Conservation (phyloP, 176 grass and related monocot genomes). For the Avena sativa region DNA sequence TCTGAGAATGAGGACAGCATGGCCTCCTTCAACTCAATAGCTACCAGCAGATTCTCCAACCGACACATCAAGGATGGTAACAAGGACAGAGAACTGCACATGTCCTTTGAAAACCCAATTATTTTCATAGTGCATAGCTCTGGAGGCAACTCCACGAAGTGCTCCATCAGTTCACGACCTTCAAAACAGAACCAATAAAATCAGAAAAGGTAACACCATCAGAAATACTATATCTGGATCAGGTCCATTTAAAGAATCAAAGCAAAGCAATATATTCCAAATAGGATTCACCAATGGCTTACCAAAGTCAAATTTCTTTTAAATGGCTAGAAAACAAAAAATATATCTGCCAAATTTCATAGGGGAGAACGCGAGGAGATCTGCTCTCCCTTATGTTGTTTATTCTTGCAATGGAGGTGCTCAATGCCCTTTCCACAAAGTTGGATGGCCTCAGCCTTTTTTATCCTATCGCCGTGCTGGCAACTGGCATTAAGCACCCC, state of each 20-base stretch:
- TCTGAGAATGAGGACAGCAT: conserved; percentile 79
- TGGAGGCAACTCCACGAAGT: conserved; percentile 90
- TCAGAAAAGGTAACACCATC: conserved; percentile 2
- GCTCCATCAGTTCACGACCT: conserved; percentile 60
- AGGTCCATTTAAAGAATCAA: conserved; percentile 27
- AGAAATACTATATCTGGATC: conserved; percentile 30
- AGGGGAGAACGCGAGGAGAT: background rate
- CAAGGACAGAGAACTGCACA: conserved; percentile 91
- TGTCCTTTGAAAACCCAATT: conserved; percentile 93
- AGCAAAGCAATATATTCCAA: conserved; percentile 9
- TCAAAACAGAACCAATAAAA: conserved; percentile 45
- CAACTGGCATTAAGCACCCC: background rate
- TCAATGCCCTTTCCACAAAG: background rate
- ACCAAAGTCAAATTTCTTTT: background rate
- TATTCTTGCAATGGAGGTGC: background rate
- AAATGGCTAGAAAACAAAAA: background rate
- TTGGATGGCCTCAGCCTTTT: background rate
- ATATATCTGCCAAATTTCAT: background rate
- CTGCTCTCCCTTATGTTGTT: background rate
- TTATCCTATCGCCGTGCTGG: background rate
- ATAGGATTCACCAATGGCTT: conserved; percentile 11
- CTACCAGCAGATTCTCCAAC: conserved; percentile 92
- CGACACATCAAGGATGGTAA: conserved; percentile 94
- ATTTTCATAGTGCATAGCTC: conserved; percentile 93
- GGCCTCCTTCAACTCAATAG: conserved; percentile 91